Conservation (phyloP, 129 eudicot genomes). For the Artemisia annua region DNA sequence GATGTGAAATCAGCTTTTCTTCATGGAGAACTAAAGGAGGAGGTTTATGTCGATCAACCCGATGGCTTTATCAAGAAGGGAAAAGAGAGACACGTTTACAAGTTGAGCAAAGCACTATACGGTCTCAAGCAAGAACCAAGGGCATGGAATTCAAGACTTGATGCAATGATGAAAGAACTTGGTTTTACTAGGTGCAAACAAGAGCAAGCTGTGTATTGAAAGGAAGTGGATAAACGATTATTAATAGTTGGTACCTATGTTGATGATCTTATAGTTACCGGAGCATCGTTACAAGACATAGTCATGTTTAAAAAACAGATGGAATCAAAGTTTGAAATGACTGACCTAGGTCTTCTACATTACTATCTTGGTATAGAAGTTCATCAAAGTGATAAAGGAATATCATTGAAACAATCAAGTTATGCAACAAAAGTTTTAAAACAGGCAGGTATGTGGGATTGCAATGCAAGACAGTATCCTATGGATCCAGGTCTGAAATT, state of each 20-base stretch:
- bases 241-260: neutral
- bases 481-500: neutral
- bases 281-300: neutral
- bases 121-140: slow-evolving; percentile 4
- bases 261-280: neutral
- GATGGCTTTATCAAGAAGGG: neutral
- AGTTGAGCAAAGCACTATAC: neutral
- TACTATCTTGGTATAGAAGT: slow-evolving; percentile 10
- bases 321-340: slow-evolving; percentile 7
- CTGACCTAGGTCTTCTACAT: neutral
- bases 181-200: neutral
- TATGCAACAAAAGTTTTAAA: slow-evolving; percentile 1
- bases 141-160: neutral
- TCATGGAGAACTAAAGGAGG: neutral
- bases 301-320: neutral
- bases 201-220: neutral
- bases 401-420: neutral
- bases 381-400: neutral
- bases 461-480: slow-evolving; percentile 2
- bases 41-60: neutral
- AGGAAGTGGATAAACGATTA: neutral
- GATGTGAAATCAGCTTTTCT: neutral
- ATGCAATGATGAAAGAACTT: neutral
- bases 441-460: slow-evolving; percentile 1
- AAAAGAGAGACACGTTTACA: neutral